These are phyloP conservation scores for Pyropia yezoensis DNA, from an alignment of 23 red algal genomes.

Conservation along the genomic window DNA sequence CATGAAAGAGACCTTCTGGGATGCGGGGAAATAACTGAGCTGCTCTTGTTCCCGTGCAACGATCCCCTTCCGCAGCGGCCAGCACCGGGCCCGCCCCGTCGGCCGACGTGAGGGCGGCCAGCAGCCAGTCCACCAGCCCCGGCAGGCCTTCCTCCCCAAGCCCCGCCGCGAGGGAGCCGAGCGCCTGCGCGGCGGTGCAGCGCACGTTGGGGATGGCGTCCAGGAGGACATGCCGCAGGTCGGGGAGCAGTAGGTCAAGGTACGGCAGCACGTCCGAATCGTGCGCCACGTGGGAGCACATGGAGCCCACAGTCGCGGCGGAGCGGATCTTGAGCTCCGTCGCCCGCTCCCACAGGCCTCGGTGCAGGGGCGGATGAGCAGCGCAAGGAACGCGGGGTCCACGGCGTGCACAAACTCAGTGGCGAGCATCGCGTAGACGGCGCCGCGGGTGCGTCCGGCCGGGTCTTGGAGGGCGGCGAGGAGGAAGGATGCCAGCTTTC, in stretches of 20 bases:
- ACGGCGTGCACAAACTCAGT: conserved; percentile 83
- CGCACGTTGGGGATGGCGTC: conserved; percentile 84
- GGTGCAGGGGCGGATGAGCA: conserved; percentile 80
- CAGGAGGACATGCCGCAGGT: conserved; percentile 43
- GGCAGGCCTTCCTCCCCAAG: conserved; percentile 47
- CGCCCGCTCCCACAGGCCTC: conserved; percentile 61
- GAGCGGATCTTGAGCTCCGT: conserved; percentile 79
- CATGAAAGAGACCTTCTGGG: too few relatives aligned
- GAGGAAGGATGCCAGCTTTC: conserved; percentile 57
- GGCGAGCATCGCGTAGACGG: conserved; percentile 86
- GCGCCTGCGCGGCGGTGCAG: conserved; percentile 53
- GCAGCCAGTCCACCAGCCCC: conserved; percentile 48
- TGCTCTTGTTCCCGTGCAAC: too few relatives aligned
- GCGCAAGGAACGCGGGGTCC: conserved; percentile 67
- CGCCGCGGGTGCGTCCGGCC: conserved; percentile 37
- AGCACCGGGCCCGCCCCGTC: too few relatives aligned
- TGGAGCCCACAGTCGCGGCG: conserved; percentile 80
- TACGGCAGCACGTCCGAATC: conserved; percentile 74
- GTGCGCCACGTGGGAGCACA: conserved; percentile 71
- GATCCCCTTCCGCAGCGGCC: too few relatives aligned
- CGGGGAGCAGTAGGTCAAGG: conserved; percentile 59
- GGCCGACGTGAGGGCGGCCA: conserved; percentile 16
- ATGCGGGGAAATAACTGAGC: too few relatives aligned
- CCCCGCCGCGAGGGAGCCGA: conserved; percentile 58
- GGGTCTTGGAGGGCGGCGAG: conserved; percentile 77